Conservation (phyloP, 2,329 filamentous ascomycete species). For the Phialocephala subalpina region DNA sequence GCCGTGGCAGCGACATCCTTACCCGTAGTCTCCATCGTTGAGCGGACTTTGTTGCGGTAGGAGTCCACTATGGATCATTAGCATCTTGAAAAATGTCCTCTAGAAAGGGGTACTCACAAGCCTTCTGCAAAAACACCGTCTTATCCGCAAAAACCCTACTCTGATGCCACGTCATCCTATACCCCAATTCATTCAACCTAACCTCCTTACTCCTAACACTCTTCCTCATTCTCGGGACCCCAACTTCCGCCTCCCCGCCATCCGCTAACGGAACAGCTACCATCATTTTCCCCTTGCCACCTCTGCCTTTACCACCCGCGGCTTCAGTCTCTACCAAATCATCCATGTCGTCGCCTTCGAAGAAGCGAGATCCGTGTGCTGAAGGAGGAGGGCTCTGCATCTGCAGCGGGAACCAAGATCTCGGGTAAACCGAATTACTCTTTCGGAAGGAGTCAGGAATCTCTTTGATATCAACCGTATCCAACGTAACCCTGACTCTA, state of each 20-base stretch:
- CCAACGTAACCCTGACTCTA: conserved; percentile 90
- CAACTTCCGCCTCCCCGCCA: conserved; percentile 75
- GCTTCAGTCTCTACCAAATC: conserved; percentile 55
- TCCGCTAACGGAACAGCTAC: conserved; percentile 73
- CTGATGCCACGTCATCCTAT: conserved; percentile 96
- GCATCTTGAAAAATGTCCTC: no score
- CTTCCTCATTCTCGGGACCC: conserved; percentile 77
- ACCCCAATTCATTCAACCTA: conserved; percentile 91
- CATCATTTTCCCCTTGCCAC: conserved; percentile 50
- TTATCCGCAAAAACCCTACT: conserved; percentile 88
- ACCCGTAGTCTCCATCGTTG: conserved; percentile 79
- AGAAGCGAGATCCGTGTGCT: conserved; percentile 77
- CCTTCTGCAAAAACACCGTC: conserved; percentile 88
- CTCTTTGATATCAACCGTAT: conserved; percentile 91
- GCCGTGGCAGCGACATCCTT: conserved; percentile 78
- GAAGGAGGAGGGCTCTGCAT: conserved; percentile 88
- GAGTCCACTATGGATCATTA: conserved; percentile 75
- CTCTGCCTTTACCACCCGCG: conserved; percentile 42
- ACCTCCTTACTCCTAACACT: conserved; percentile 80
- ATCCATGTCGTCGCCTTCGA: conserved; percentile 72
- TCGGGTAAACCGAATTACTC: conserved; percentile 87
- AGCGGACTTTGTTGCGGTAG: conserved; percentile 91
- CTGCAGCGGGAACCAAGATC: conserved; percentile 90
- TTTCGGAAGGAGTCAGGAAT: conserved; percentile 96
- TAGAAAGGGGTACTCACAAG: conserved; percentile 72